A percentile compares a stretch with the other conserved stretches of the same genome.
Evolutionary conservation across 139 green algal genomes (phyloP).

Genomic region (Pedinophyceae sp.): DNA sequence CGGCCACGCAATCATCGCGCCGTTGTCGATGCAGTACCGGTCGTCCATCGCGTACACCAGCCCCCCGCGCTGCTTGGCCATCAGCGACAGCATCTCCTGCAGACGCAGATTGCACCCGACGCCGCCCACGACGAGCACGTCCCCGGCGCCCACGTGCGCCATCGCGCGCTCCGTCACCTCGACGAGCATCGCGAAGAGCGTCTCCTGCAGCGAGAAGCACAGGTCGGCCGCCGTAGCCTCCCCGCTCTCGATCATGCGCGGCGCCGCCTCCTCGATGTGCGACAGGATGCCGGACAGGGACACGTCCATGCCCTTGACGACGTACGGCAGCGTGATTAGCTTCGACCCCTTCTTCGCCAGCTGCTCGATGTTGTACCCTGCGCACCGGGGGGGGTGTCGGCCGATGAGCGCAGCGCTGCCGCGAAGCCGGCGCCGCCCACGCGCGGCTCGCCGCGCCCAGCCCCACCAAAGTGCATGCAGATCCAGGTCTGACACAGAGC

Average conservation of each 20-base stretch:
- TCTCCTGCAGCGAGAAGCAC: conserved; percentile 81
- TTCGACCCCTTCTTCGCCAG: conserved; percentile 54
- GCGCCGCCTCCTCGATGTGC: conserved; percentile 35
- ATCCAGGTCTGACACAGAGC: no score
- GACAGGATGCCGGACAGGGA: conserved; percentile 73
- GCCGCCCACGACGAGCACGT: conserved; percentile 80
- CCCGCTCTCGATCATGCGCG: conserved; percentile 21
- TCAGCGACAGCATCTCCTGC: conserved; percentile 27
- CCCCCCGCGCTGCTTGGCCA: conserved; percentile 46
- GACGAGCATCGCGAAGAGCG: conserved; percentile 85
- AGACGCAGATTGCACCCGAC: conserved; percentile 71
- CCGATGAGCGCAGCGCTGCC: no score
- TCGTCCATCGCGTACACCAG: conserved; percentile 31
- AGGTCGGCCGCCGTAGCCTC: conserved; percentile 61
- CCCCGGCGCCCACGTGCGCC: conserved; percentile 52
- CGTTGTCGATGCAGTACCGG: conserved; percentile 87
- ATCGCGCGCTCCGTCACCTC: conserved; percentile 86
- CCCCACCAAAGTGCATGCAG: no score
- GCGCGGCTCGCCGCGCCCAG: no score
- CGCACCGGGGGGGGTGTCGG: no score
- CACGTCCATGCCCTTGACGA: conserved; percentile 90
- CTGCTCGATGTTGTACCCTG: conserved; percentile 92
- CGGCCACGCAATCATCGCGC: conserved; percentile 87
- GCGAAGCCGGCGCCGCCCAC: no score
- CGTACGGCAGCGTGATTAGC: conserved; percentile 73